Conservation (phyloP, 371 early-diverging fungal species). For the Lichtheimia ramosa region DNA sequence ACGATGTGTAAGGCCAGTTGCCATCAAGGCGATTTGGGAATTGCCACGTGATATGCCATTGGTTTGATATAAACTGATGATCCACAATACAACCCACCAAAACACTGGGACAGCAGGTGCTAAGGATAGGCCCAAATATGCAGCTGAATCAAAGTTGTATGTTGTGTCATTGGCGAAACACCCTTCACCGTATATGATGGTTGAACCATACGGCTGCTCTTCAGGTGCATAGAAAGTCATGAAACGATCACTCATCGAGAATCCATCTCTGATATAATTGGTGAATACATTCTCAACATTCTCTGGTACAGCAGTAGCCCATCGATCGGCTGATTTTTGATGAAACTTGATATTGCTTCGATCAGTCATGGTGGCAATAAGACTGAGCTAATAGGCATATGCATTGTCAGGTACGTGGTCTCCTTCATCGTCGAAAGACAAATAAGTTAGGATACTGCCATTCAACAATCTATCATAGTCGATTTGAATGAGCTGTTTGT, state of each 20-base stretch:
- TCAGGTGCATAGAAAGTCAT: neutral
- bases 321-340: neutral
- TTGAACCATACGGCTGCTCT: neutral
- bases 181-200: neutral
- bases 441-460: neutral
- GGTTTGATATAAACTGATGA: constrained; percentile 9
- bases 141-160: neutral
- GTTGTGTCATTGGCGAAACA: neutral
- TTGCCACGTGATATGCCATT: constrained; percentile 18
- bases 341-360: neutral
- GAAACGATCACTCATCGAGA: neutral
- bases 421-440: too few relatives aligned
- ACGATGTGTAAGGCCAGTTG: constrained; percentile 10
- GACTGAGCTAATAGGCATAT: constrained; percentile 5
- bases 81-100: constrained; percentile 19
- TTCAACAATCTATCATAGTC: constrained; percentile 11
- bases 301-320: neutral
- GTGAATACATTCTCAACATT: neutral
- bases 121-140: constrained; percentile 4
- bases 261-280: neutral
- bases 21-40: constrained; percentile 14
- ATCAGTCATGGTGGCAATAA: neutral
- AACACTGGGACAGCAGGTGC: neutral
- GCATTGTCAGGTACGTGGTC: neutral
- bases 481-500: constrained; percentile 1